A percentile compares a stretch with the other conserved stretches of the same genome.
These are phyloP conservation scores for Amanita inopinata DNA, from an alignment of 768 basidiomycete genomes.

Conservation along the genomic window DNA sequence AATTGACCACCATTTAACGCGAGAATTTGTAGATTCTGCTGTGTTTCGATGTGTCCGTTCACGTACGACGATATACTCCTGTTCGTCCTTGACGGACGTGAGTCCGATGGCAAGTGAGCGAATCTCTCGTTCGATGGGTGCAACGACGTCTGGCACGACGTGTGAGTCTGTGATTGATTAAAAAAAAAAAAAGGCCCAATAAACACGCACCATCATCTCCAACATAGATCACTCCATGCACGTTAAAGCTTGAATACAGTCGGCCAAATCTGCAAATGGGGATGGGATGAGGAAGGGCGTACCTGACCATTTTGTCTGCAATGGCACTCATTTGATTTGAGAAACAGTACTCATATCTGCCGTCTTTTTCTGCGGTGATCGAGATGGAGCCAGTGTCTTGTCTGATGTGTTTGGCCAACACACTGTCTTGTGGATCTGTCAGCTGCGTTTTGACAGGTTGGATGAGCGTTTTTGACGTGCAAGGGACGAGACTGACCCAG, in stretches of 20 bases:
- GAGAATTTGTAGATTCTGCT: constrained; percentile 83
- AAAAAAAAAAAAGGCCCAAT: neutral
- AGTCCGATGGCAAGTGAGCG: constrained; percentile 73
- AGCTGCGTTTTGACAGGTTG: constrained; percentile 47
- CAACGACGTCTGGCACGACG: constrained; percentile 70
- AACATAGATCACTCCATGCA: constrained; percentile 93
- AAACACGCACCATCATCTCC: constrained; percentile 69
- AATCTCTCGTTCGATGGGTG: constrained; percentile 95
- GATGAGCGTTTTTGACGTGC: constrained; percentile 10
- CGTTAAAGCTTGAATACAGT: constrained; percentile 69
- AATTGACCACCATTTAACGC: constrained; percentile 99
- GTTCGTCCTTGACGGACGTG: constrained; percentile 91
- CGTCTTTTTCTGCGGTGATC: constrained; percentile 81
- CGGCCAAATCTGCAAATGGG: constrained; percentile 1
- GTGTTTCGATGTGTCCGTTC: constrained; percentile 92
- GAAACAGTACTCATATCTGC: constrained; percentile 93
- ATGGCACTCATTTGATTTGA: constrained; percentile 98
- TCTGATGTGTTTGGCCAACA: constrained; percentile 72
- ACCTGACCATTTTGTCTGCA: constrained; percentile 94
- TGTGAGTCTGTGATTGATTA: neutral
- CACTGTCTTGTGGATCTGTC: constrained; percentile 58
- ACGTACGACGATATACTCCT: constrained; percentile 95
- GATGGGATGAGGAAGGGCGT: constrained; percentile 14
- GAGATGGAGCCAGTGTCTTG: constrained; percentile 85
- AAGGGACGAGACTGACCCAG: constrained; percentile 47